Conservation (phyloP, 345 rosid species). For the Corymbia maculata region DNA sequence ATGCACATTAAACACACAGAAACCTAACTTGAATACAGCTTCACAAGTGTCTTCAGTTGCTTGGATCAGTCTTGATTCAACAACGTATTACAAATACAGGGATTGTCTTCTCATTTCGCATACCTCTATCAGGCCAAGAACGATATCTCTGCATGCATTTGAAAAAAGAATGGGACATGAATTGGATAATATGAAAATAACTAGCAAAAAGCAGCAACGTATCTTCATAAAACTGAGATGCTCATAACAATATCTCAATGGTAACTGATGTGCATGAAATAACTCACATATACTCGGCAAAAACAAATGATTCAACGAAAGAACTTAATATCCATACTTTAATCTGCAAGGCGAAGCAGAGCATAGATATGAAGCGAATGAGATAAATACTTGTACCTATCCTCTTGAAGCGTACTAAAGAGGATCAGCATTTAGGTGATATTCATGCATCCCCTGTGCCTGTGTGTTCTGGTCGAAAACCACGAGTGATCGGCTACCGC, state of each 20-base stretch:
- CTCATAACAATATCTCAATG: background rate
- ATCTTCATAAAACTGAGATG: background rate
- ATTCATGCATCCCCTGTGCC: background rate
- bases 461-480: accelerated
- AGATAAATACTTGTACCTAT: background rate
- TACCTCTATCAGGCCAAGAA: background rate
- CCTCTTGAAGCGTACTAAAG: background rate
- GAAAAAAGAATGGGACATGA: background rate
- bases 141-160: background rate
- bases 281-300: background rate
- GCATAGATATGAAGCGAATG: accelerated
- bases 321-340: accelerated
- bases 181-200: background rate
- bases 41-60: background rate
- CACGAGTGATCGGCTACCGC: background rate
- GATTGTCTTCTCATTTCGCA: background rate
- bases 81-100: accelerated
- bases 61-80: background rate
- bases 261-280: background rate
- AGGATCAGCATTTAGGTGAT: background rate
- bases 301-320: background rate
- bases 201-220: background rate
- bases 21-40: background rate
- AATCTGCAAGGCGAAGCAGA: background rate
- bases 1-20: background rate